Evolutionary conservation across 108 stramenopile species (phyloP), one percentile per base, ranked within the genome.

Genomic region (Stephanodiscus triporus): DNA sequence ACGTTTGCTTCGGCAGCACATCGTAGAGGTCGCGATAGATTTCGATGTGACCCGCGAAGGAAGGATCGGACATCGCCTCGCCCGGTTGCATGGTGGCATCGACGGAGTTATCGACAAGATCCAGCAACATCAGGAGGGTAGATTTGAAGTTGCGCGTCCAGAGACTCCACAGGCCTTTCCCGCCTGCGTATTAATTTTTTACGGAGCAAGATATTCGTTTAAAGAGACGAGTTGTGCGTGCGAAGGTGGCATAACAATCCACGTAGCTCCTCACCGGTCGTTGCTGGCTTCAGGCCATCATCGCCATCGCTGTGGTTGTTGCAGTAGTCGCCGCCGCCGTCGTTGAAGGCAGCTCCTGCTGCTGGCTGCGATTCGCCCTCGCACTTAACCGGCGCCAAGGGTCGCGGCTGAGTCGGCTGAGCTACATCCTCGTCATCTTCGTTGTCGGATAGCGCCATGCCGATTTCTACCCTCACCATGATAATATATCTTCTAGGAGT

Each of bases 61-160:
- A 8, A 11, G 40, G 11, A 0, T 8, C 9, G 10, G 3, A 40
- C n/a, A 27, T 16, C 29, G 19, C 24, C 0, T 23, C 10, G 24
- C 16, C 24, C 30, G 54, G 20, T 37, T 27, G 34, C 51, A 78
- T 0, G 6, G 70, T 59, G 50, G 86, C 86, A 72, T 87, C 86
- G 14, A 85, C 70, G 45, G 86, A 81, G 73, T 87, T 87, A 66
- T 87, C 84, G 45, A 87, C 82, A 4, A 87, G 47, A 58, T 87
- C 86, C 56, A 87, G 29, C 8, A 85, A 36, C 0, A 84, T 84
- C 40, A 79, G 8, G 9, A 82, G 36, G 6, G 86, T 81, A 8
- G 72, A 81, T 27, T 84, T 73, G 61, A 87, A 87, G 50, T 63
- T 69, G 1, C 84, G 71, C 9, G 73, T 79, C 81, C 83, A 87